Evolutionary conservation across 495 filamentous ascomycete genomes (phyloP).

Genomic region (Chaetomidium leptoderma): DNA sequence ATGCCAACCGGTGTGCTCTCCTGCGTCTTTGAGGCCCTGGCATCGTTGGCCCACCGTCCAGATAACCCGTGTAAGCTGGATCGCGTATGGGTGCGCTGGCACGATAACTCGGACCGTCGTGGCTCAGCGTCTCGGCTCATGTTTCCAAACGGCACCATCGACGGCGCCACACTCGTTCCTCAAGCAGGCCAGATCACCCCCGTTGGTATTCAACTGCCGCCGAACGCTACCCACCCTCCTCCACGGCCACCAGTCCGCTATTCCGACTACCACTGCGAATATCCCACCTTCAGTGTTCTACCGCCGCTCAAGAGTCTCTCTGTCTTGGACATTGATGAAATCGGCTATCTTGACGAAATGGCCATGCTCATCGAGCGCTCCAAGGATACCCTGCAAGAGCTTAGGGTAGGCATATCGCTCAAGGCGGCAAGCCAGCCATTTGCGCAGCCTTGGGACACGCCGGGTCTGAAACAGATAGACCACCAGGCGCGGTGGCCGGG

Average conservation of each 20-base stretch:
- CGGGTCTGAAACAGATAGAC: conserved; percentile 55
- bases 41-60: conserved; percentile 61
- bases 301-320: conserved; percentile 75
- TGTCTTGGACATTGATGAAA: conserved; percentile 85
- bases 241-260: conserved; percentile 33
- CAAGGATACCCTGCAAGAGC: conserved; percentile 60
- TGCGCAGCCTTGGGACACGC: conserved; percentile 58
- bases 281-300: conserved; percentile 80
- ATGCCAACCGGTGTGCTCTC: conserved; percentile 89
- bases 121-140: conserved; percentile 23
- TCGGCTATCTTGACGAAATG: conserved; percentile 85
- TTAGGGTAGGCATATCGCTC: conserved; percentile 72
- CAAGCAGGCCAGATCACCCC: conserved; percentile 41
- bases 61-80: conserved; percentile 64
- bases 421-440: conserved; percentile 56
- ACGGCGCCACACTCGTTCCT: conserved; percentile 33
- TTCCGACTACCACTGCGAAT: conserved; percentile 57
- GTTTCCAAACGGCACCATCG: conserved; percentile 28
- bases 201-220: conserved; percentile 40
- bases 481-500: conserved; percentile 49
- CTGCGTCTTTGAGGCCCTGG: conserved; percentile 81
- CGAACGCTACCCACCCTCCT: conserved; percentile 24
- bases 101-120: conserved; percentile 62
- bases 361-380: conserved; percentile 75
- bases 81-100: conserved; percentile 84